These are phyloP conservation scores for Cordyceps fumosorosea DNA, from an alignment of 2,329 filamentous ascomycete species.

Conservation along the genomic window DNA sequence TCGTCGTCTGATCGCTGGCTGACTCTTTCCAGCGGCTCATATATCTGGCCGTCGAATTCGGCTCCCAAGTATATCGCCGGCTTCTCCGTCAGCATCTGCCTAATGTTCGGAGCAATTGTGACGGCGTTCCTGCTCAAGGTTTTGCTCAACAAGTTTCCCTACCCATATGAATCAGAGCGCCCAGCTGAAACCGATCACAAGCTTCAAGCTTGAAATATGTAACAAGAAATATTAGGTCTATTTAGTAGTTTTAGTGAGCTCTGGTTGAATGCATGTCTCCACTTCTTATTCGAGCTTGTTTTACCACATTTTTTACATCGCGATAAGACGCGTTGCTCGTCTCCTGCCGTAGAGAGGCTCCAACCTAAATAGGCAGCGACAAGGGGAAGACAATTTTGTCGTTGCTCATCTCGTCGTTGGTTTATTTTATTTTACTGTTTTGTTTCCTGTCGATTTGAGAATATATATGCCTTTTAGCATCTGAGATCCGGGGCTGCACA, in stretches of 20 bases:
- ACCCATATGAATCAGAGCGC: not conserved
- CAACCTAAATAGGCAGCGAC: no score
- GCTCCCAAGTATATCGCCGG: slow-evolving; percentile 7
- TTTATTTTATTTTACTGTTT: no score
- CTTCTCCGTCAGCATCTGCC: slow-evolving; percentile 9
- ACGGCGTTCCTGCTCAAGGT: slow-evolving; percentile 8
- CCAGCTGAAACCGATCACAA: not conserved
- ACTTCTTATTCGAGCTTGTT: not conserved
- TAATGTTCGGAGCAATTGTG: slow-evolving; percentile 6
- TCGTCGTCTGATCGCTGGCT: not conserved
- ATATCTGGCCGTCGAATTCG: slow-evolving; percentile 12
- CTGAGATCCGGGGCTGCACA: no score
- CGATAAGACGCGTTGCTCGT: no score
- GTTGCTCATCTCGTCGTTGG: no score
- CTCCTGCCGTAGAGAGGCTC: no score
- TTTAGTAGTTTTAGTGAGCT: not conserved
- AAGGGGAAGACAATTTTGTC: no score
- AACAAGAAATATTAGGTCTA: not conserved
- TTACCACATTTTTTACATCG: no score
- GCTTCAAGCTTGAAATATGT: not conserved
- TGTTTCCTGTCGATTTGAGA: no score
- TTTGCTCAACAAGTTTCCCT: slow-evolving; percentile 2
- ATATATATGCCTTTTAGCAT: no score
- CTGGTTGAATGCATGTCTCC: not conserved
- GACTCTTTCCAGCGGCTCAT: slow-evolving; percentile 5